Evolutionary conservation across 176 grass and related monocot genomes (phyloP), one percentile per base, ranked within the genome.

Genomic region (Rhipidocladum racemiflorum): DNA sequence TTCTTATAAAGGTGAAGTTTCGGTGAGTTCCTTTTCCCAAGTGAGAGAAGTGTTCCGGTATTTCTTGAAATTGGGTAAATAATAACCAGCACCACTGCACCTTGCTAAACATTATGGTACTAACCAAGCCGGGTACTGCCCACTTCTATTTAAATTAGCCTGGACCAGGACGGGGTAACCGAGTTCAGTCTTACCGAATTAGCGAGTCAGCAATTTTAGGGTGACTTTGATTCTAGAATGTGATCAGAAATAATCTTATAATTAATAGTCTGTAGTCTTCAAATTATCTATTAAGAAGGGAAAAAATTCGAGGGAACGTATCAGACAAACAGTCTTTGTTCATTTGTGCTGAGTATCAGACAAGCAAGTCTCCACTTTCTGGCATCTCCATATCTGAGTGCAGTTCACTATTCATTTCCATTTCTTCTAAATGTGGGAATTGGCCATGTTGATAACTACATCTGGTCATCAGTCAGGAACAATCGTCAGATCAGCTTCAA

Each of bases 1-100:
- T 98, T 79, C 88, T 95, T 78, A 95, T 98, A 83, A 98, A 95
- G 85, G 92, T 95, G 21, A 95, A 98, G 85, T 98, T 98, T 82
- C 89, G 95, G 95, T 98, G 76, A 84, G 78, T 62, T 87, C 62
- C 65, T 81, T 64, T 82, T 67, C 21, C 51, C 42, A 90, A 72
- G 7, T 67, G 6, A 43, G 30, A 25, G 15, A 21, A 56, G 8
- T 38, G 14, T 34, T 86, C 9, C 79, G 20, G 43, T 55, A 12
- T 79, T 72, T 86, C 7, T 72, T 86, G 51, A 68, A 76, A 82
- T 56, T 67, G 6, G 71, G 18, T 45, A 25, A 75, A 67, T 60
- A 60, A 81, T 68, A 59, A 68, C 50, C 13, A 21, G 9, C 36
- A 81, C 21, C n/a, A n/a, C n/a, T n/a, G n/a, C n/a, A n/a, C n/a